phyloP scores from a whole-genome alignment of 2,329 filamentous ascomycete species.

The Verticillium dahliae region DNA sequence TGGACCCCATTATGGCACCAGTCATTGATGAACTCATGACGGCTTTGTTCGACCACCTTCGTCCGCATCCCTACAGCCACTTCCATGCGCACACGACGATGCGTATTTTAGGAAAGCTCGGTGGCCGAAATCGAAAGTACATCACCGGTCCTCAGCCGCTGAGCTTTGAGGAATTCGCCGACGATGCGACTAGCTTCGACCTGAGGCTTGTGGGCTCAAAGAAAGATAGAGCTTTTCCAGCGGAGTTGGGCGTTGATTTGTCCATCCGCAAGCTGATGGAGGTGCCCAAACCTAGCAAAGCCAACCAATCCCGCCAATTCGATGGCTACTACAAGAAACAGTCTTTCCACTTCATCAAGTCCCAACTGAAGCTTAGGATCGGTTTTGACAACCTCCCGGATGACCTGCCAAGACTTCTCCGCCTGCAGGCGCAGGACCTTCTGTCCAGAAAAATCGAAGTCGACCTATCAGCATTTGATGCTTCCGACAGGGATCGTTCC shows the following conservation, averaged over 20 bases:
- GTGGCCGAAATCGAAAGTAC: slow-evolving; percentile 91
- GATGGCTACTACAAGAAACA: slow-evolving; percentile 91
- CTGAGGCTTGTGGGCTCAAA: slow-evolving; percentile 84
- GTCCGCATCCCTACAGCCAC: slow-evolving; percentile 90
- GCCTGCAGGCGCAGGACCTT: slow-evolving; percentile 84
- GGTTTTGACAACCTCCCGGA: slow-evolving; percentile 85
- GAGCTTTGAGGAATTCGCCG: slow-evolving; percentile 75
- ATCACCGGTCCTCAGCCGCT: slow-evolving; percentile 85
- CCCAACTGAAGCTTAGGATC: slow-evolving; percentile 85
- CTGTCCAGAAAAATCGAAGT: slow-evolving; percentile 64
- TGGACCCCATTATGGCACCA: slow-evolving; percentile 98
- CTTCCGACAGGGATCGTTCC: slow-evolving; percentile 73
- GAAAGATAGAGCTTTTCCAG: slow-evolving; percentile 80
- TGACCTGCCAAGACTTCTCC: slow-evolving; percentile 76
- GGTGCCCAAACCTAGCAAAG: slow-evolving; percentile 55
- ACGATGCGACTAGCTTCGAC: slow-evolving; percentile 83
- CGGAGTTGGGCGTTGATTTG: slow-evolving; percentile 78
- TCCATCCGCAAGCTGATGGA: slow-evolving; percentile 87
- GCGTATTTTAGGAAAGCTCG: slow-evolving; percentile 92
- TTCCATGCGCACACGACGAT: slow-evolving; percentile 98
- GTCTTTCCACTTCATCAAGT: slow-evolving; percentile 78
- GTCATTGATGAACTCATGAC: slow-evolving; percentile 99
- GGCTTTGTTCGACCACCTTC: slow-evolving; percentile 90
- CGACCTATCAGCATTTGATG: slow-evolving; percentile 64
- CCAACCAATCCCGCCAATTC: slow-evolving; percentile 48